A percentile compares a stretch with the other conserved stretches of the same genome.
Evolutionary conservation across 2,329 filamentous ascomycete species (phyloP).

Genomic region (Fusarium brachygibbosum): DNA sequence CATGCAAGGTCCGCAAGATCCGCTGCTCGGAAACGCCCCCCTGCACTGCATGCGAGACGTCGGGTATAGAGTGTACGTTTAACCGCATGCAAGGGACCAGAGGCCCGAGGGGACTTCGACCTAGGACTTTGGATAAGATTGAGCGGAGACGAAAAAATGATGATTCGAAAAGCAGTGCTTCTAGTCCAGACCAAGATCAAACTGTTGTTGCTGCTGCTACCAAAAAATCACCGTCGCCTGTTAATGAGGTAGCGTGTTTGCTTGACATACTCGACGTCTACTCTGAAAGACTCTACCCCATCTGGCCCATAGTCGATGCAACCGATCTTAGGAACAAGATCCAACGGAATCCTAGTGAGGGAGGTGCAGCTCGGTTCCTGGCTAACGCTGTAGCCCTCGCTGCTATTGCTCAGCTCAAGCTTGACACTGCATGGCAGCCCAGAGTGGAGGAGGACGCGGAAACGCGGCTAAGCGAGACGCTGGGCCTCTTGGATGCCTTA

Average conservation of each 20-base stretch:
- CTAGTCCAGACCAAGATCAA: constrained; percentile 11
- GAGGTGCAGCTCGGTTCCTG: constrained; percentile 56
- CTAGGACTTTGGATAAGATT: constrained; percentile 61
- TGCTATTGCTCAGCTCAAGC: constrained; percentile 63
- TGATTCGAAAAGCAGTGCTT: constrained; percentile 17
- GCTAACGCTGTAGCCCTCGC: constrained; percentile 63
- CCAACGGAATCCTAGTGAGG: constrained; percentile 48
- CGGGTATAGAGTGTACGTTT: constrained; percentile 65
- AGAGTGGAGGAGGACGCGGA: constrained; percentile 49
- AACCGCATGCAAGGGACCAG: constrained; percentile 59
- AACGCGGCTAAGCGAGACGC: constrained; percentile 47
- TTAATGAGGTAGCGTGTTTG: constrained; percentile 48
- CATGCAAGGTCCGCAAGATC: constrained; percentile 67
- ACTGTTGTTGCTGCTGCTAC: neutral
- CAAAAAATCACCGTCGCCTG: constrained; percentile 24
- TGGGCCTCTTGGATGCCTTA: constrained; percentile 57
- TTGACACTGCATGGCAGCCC: constrained; percentile 52
- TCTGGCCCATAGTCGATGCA: constrained; percentile 65
- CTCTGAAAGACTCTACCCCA: constrained; percentile 63
- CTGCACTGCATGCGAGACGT: constrained; percentile 60
- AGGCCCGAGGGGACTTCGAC: constrained; percentile 61
- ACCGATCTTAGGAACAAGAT: constrained; percentile 58
- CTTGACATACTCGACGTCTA: constrained; percentile 58
- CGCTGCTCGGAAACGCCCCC: constrained; percentile 63
- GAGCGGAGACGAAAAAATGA: constrained; percentile 42